A percentile compares a stretch with the other conserved stretches of the same genome.
Evolutionary conservation across 1,284 basidiomycete genomes (phyloP).

Genomic region (Tilletia walkeri): DNA sequence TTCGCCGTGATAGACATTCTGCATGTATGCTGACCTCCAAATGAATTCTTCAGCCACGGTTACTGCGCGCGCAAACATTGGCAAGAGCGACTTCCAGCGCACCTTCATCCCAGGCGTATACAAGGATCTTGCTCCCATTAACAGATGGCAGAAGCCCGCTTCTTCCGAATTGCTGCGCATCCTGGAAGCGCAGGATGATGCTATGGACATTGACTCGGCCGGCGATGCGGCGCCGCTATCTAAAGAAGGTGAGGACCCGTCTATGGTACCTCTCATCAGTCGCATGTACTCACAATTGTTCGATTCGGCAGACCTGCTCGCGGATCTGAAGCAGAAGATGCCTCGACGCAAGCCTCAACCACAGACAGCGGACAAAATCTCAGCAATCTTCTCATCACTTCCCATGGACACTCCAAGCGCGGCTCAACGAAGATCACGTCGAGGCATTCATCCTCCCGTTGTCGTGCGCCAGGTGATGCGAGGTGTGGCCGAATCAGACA

Average conservation of each 20-base stretch:
- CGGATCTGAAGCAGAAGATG: conserved; percentile 29
- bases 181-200: background rate
- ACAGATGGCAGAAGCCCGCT: conserved; percentile 31
- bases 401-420: background rate
- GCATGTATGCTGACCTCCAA: background rate
- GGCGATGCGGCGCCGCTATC: background rate
- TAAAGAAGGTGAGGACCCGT: background rate
- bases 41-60: conserved; percentile 13
- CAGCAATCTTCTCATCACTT: background rate
- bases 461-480: conserved; percentile 50
- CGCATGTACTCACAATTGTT: background rate
- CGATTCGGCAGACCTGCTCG: conserved; percentile 29
- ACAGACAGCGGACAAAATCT: background rate
- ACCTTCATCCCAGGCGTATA: conserved; percentile 51
- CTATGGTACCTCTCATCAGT: too few species aligned
- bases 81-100: conserved; percentile 42
- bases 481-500: conserved; percentile 50
- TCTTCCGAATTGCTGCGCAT: conserved; percentile 13
- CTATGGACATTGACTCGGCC: background rate
- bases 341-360: background rate
- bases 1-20: background rate
- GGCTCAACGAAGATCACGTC: conserved; percentile 15
- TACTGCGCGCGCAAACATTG: conserved; percentile 18
- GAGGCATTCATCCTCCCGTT: conserved; percentile 41
- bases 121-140: conserved; percentile 49